Conservation (phyloP, 2,329 filamentous ascomycete species). For the Colletotrichum eremochloae region DNA sequence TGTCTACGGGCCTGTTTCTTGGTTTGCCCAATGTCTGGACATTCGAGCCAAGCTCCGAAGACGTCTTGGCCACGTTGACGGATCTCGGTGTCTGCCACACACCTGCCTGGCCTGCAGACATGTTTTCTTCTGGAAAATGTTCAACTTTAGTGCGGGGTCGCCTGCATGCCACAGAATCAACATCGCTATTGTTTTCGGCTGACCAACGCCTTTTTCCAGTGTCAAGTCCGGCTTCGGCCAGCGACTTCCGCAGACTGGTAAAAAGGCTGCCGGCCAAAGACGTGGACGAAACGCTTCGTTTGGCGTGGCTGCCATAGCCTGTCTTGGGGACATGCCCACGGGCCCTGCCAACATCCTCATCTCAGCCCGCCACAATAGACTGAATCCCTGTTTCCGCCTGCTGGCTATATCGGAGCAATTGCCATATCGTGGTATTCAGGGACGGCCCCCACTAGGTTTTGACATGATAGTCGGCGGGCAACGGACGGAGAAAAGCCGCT, state of each 20-base stretch:
- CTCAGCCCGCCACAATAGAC: slow-evolving; percentile 3
- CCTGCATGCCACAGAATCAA: background rate
- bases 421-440: background rate
- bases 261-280: background rate
- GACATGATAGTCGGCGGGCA: slow-evolving; percentile 6
- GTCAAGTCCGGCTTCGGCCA: no score
- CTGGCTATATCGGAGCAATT: background rate
- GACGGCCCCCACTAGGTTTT: background rate
- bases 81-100: background rate
- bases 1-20: no score
- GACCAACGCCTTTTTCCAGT: background rate
- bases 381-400: background rate
- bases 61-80: background rate
- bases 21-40: background rate
- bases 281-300: background rate
- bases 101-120: background rate
- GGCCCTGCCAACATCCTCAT: background rate
- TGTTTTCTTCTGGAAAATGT: no score
- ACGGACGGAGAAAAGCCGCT: slow-evolving; percentile 32
- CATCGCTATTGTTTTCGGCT: background rate
- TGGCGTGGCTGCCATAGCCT: background rate
- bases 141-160: background rate
- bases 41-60: background rate
- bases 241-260: background rate
- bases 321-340: background rate